Percentiles rank a stretch among this genome's conserved stretches.
Evolutionary conservation across 208 protist genomes (phyloP).

Genomic region (Naegleria fowleri): DNA sequence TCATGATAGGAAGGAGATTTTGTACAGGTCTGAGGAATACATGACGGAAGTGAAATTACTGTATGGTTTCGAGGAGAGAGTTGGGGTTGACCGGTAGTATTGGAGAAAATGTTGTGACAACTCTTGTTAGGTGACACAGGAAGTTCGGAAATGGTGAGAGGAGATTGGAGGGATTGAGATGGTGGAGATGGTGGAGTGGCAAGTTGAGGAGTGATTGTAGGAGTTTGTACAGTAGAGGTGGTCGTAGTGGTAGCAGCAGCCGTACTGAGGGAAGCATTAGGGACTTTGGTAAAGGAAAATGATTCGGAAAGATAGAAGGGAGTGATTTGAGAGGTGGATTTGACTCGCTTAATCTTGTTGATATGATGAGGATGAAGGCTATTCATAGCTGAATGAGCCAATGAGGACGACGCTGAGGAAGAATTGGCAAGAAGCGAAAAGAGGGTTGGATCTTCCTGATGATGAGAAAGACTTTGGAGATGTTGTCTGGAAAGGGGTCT

Average conservation of each 20-base stretch:
- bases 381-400: too few relatives aligned
- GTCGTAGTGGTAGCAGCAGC: not conserved
- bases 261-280: not conserved
- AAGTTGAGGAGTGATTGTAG: not conserved
- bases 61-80: too few relatives aligned
- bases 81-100: too few relatives aligned
- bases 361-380: not conserved
- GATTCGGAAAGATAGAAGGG: not conserved
- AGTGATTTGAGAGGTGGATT: not conserved
- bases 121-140: not conserved
- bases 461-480: not conserved
- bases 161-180: not conserved
- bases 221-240: not conserved
- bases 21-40: too few relatives aligned
- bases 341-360: not conserved
- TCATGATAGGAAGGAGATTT: not conserved
- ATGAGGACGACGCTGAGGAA: not conserved
- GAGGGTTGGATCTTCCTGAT: not conserved
- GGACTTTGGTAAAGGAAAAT: not conserved
- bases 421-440: not conserved
- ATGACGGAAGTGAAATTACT: too few relatives aligned
- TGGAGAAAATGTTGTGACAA: too few relatives aligned
- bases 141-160: not conserved
- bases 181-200: not conserved
- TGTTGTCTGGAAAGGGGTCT: not conserved